Evolutionary conservation across 2,329 filamentous ascomycete genomes (phyloP), one percentile per base, ranked within the genome.

Genomic region (Colletotrichum sp.): DNA sequence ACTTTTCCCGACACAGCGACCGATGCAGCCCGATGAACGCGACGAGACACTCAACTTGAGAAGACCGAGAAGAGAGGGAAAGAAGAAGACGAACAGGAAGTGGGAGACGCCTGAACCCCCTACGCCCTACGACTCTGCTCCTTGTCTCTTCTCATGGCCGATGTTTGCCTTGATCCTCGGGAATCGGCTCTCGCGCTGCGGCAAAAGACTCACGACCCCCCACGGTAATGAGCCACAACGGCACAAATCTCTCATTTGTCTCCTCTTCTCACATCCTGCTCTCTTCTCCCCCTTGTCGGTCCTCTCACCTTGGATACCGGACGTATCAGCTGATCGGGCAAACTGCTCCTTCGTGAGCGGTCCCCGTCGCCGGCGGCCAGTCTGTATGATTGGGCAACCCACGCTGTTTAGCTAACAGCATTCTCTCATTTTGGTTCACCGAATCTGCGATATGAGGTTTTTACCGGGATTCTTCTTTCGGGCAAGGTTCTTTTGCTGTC

Each of bases 361-460:
- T 64, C 9, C 63, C 57, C 49, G 28, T 69, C 70, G 59, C 34
- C 70, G 57, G 32, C 57, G 59, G 64, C 64, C 64, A 30, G 9
- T 52, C 64, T 64, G 21, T 13, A 21, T 69, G 73, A 76, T 76
- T 73, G 73, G 73, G 52, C 28, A 49, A 39, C 57, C 64, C 70
- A 6, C 57, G 70, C 59, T 70, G 60, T 57, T 73, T 76, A 65
- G 64, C 70, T 65, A 76, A 76, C 55, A 69, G 63, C 72, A 69
- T 69, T 76, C 44, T 21, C 59, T 59, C 28, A 24, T 12, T 49
- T 55, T 59, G 59, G 55, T 39, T 44, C 30, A 59, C 57, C 26
- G n/a, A 68, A 60, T 36, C 28, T 26, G 57, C 32, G 64, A 69
- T 44, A 69, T 59, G 62, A 60, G 52, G 57, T 21, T 39, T 69